These are phyloP conservation scores for Cerrena zonata DNA, from an alignment of 1,284 basidiomycete species.

Conservation along the genomic window DNA sequence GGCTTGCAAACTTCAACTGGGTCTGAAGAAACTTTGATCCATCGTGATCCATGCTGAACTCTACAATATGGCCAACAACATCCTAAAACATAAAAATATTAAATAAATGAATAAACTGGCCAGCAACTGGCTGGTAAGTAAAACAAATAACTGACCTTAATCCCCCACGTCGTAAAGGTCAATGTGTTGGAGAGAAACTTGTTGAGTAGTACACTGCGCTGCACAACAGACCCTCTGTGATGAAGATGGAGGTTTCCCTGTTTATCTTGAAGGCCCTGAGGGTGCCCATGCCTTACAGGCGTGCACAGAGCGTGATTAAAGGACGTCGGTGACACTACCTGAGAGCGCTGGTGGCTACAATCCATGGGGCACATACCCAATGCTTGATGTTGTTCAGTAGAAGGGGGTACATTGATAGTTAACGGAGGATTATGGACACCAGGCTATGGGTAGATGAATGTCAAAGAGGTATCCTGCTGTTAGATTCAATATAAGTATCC, in stretches of 20 bases:
- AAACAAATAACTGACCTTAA: constrained; percentile 68
- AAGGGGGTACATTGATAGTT: neutral
- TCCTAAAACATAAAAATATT: constrained; percentile 53
- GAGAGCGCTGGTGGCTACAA: constrained; percentile 44
- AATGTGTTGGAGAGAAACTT: constrained; percentile 81
- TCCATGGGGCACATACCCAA: constrained; percentile 31
- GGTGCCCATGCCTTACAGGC: constrained; percentile 24
- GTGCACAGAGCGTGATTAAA: constrained; percentile 27
- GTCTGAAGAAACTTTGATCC: constrained; percentile 88
- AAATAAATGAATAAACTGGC: constrained; percentile 6
- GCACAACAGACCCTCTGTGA: constrained; percentile 28
- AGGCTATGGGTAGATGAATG: neutral
- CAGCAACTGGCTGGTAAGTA: neutral
- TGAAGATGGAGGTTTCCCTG: constrained; percentile 31
- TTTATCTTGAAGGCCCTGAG: constrained; percentile 33
- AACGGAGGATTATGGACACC: neutral
- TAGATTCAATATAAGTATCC: constrained; percentile 25
- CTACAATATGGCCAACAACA: constrained; percentile 80
- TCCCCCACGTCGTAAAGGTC: constrained; percentile 76
- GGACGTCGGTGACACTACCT: constrained; percentile 40
- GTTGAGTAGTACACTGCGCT: constrained; percentile 71
- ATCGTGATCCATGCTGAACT: constrained; percentile 93
- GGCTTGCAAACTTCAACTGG: constrained; percentile 70
- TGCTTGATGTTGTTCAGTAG: neutral
- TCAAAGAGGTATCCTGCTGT: too few relatives aligned